Base-by-base conservation (phyloP, 2,329 filamentous ascomycete genomes). In the Aureobasidium lini region DNA sequence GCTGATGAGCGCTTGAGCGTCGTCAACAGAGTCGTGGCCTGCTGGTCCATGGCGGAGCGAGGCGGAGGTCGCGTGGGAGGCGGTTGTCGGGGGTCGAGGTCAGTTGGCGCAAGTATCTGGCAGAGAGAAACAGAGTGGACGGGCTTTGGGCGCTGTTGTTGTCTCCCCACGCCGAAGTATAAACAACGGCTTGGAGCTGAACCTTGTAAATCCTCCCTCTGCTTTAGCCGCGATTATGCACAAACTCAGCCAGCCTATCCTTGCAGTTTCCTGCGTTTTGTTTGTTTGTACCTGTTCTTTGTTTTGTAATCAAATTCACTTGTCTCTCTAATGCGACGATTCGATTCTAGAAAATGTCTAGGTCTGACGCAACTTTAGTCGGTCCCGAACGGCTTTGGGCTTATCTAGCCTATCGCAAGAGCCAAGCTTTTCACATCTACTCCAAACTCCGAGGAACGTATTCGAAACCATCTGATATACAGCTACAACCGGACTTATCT, bases 1-100 rank as follows among this genome's bases (percentile, higher is more conserved):
- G 82, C 80, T 66, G 89, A 87, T 66, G 83, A 81, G 71, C 81
- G 80, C 70, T 82, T 82, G 63, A 84, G 75, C 56, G 77, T 75
- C 60, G 74, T 75, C 64, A 84, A 71, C 61, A 84, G 76, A 62
- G 77, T 77, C 46, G 74, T 72, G 53, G 81, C 80, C 70, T 82
- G 80, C 65, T 78, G 73, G 68, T 85, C 82, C 83, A 85, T 84
- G 62, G 62, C 56, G 54, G 47, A 18, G 43, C 56, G 28, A 58
- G 56, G 44, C 56, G 23, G 9, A 13, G 13, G 18, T 44, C 31
- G 31, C 52, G n/a, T 34, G 40, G 28, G 52, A 15, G 31, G 31
- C 50, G 39, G 23, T 23, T 23, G 28, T 37, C 39, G 50, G 15
- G 37, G 8, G 39, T 53, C 39, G 60, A 40, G 32, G 47, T 29